Base-by-base conservation (phyloP, 2,329 filamentous ascomycete species). In the Sporothrix humicola region DNA sequence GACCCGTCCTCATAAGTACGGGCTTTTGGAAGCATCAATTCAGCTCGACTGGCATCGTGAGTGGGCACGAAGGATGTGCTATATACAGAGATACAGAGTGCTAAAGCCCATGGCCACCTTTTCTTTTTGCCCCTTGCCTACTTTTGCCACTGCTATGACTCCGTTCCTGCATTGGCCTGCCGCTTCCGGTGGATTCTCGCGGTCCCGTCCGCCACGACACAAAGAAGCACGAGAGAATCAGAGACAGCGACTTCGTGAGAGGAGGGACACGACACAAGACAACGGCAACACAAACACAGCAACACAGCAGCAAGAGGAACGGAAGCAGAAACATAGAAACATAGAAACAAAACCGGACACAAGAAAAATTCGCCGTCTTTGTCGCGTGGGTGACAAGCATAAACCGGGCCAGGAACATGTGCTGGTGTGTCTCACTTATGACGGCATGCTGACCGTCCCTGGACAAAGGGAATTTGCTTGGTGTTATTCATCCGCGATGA, bases 101-200 rank as follows among this genome's bases (percentile, higher is more conserved):
- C 58, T 17, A 31, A 9, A 54, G 15, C 6, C 48, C 2, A n/a
- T 52, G 10, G 15, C 2, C 20, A 12, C n/a, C 15, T 42, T 61
- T 15, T 17, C n/a, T 63, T 37, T 42, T 44, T 37, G 15, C 37
- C 58, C 58, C 31, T 63, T 20, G 44, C 23, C 8, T 54, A 12
- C 58, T 46, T 42, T 69, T 46, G 46, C 52, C 37, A 54, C 37
- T 48, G 26, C 42, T 15, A n/a, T 71, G 52, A 48, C 69, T 61
- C 17, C 52, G 69, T 59, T 71, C 52, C 69, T 59, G 69, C 69
- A 71, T 71, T 71, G 50, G 69, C 48, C 50, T 44, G 66, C 66
- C 63, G 50, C 17, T 52, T 73, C 56, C 63, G 71, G 63, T 26
- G 54, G 23, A 17, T 59, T 52, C 46, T 23, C 42, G 20, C 61